These are phyloP conservation scores for Trichosporon inkin DNA, from an alignment of 1,284 basidiomycete genomes.

Conservation along the genomic window DNA sequence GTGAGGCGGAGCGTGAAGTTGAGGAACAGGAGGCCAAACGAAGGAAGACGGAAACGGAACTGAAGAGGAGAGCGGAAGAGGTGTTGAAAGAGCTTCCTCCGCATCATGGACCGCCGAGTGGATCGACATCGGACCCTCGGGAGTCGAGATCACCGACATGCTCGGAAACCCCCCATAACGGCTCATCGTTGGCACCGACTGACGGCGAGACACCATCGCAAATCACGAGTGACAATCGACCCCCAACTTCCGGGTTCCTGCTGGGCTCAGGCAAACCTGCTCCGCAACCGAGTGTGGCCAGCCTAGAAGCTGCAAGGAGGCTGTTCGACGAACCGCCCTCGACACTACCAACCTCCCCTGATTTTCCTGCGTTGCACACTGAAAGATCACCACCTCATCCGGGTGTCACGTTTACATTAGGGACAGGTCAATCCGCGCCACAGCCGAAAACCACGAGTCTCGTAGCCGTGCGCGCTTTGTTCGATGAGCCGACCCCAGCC, in stretches of 20 bases:
- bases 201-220: too few relatives aligned
- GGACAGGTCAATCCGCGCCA: background rate
- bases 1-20: conserved; percentile 18
- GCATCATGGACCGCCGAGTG: background rate
- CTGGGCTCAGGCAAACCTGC: background rate
- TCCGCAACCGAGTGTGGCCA: too few relatives aligned
- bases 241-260: background rate
- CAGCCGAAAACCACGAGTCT: background rate
- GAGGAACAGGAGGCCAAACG: conserved; percentile 19
- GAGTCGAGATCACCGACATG: too few relatives aligned
- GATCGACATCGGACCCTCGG: too few relatives aligned
- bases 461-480: conserved; percentile 8
- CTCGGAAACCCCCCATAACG: too few relatives aligned
- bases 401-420: background rate
- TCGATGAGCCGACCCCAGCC: background rate
- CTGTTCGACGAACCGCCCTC: background rate
- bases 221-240: background rate
- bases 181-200: too few relatives aligned
- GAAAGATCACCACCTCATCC: background rate
- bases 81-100: background rate
- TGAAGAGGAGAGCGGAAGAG: background rate
- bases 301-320: background rate
- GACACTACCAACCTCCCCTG: background rate
- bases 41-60: conserved; percentile 2
- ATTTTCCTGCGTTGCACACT: background rate